Conservation (phyloP, 345 rosid species). For the Pistacia atlantica region DNA sequence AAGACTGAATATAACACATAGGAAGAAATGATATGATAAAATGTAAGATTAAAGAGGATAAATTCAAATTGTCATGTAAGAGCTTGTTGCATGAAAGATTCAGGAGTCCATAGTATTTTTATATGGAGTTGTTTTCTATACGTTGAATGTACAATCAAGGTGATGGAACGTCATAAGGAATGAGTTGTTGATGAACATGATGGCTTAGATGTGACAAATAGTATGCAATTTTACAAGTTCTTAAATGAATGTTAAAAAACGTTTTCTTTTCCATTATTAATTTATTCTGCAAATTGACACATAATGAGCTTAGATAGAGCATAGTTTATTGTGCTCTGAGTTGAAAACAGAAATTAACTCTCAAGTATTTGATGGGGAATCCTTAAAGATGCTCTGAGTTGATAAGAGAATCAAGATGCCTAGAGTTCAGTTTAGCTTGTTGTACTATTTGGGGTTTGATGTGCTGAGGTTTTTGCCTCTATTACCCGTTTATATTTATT, state of each 20-base stretch:
- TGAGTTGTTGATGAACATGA: background rate
- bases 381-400: background rate
- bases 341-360: background rate
- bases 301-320: background rate
- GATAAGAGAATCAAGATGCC: background rate
- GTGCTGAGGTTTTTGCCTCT: background rate
- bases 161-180: background rate
- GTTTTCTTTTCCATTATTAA: background rate
- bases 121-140: background rate
- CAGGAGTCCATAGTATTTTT: background rate
- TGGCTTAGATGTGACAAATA: background rate
- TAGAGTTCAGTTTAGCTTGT: background rate
- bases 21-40: background rate
- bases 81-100: constrained; percentile 9
- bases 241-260: background rate
- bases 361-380: background rate
- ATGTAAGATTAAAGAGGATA: background rate
- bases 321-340: background rate
- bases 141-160: background rate
- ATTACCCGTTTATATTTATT: background rate
- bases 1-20: background rate
- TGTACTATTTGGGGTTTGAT: background rate
- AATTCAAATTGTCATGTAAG: background rate
- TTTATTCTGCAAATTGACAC: background rate
- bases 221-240: background rate